Base-by-base conservation (phyloP, 2,329 filamentous ascomycete species). In the Fusarium bulbicola region DNA sequence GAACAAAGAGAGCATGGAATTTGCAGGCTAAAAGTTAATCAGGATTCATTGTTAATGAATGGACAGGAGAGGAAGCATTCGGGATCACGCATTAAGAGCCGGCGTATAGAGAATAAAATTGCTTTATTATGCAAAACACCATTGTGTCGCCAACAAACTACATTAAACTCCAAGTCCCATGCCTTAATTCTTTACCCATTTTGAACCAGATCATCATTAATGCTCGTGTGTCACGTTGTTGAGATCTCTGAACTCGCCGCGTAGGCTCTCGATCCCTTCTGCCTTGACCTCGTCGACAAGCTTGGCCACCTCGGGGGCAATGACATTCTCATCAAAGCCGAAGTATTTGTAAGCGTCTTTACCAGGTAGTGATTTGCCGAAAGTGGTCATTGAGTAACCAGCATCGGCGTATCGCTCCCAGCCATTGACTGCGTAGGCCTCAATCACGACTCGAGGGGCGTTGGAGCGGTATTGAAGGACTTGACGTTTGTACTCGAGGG, bases 321-420 rank as follows among this genome's bases (percentile, higher is more conserved):
- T 82, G 70, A 87, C 83, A 6, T 77, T 79, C 68, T 84, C 82
- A 57, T 88, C 85, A 68, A 87, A 90, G 2, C 88, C 86, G 75
- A 90, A 90, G 60, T 85, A 86, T 72, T 86, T 84, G 76, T 90
- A 90, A 5, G 86, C 86, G 16, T 84, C 84, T 69, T 85, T 85
- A 0, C 87, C 86, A 0, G 88, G 88, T 49, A 90, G 76, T 21
- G 84, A 87, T 75, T 90, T 87, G 1, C 88, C 88, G 70, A 90
- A 91, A 0, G 82, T 81, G 49, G 83, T 82, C 84, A 90, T 86
- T 53, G 83, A 86, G 66, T 84, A 84, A 3, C 85, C 87, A 2
- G 88, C 89, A 77, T 90, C 86, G 1, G 88, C 88, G 74, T 90
- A 91, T 26, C 88, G 79, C 80, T 90, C 89, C 88, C 89, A 91